Conservation (phyloP, 345 rosid species). For the Acer negundo region DNA sequence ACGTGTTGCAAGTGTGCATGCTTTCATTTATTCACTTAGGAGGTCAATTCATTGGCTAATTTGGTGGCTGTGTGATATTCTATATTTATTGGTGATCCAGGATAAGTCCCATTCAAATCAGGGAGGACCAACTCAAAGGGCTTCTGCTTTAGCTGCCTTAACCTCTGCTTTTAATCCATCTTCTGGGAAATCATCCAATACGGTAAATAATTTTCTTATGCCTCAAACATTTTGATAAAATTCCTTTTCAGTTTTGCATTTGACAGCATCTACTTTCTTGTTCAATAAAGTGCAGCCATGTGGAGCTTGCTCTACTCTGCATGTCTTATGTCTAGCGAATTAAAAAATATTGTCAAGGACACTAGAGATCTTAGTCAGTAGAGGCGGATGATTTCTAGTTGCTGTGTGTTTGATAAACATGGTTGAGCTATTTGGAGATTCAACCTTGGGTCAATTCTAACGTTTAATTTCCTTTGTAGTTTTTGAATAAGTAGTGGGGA, state of each 20-base stretch:
- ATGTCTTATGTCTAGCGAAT: background rate
- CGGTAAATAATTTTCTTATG: conserved; percentile 43
- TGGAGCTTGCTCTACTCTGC: background rate
- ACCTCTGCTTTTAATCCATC: conserved; percentile 81
- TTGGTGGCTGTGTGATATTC: conserved; percentile 9
- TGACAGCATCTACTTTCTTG: background rate
- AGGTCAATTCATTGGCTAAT: background rate
- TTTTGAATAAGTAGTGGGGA: too few relatives aligned
- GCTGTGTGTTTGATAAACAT: background rate
- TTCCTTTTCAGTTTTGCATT: conserved; percentile 6
- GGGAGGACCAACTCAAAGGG: conserved; percentile 96
- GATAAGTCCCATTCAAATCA: conserved; percentile 71
- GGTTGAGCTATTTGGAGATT: background rate
- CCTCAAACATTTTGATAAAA: background rate
- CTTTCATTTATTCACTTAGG: background rate
- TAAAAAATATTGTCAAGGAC: background rate
- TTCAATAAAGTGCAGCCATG: background rate
- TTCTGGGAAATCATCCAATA: conserved; percentile 45
- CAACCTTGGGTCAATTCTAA: background rate
- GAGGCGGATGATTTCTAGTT: background rate
- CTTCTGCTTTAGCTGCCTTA: conserved; percentile 97
- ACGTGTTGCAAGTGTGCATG: background rate
- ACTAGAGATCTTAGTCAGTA: background rate
- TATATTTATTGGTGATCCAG: conserved; percentile 34
- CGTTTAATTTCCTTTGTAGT: too few relatives aligned